Percentiles rank a stretch among this genome's conserved stretches.
These are phyloP conservation scores for Rhipidocladum racemiflorum DNA, from an alignment of 176 grass and related monocot species.

Conservation along the genomic window DNA sequence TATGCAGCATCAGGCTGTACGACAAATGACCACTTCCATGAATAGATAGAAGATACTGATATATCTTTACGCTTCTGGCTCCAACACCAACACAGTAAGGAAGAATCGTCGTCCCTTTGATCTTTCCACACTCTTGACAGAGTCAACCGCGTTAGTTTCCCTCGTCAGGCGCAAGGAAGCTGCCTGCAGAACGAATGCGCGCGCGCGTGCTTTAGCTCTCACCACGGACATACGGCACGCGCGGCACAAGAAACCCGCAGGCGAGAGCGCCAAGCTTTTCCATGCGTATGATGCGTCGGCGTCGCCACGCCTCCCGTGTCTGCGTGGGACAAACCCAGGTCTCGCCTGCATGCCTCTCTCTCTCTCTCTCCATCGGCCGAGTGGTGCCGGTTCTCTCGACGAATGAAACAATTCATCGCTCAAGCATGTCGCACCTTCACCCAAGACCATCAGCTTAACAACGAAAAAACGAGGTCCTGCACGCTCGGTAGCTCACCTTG, in stretches of 20 bases:
- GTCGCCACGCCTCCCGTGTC: neutral
- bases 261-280: neutral
- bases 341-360: too few relatives aligned
- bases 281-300: neutral
- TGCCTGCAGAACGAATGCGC: neutral
- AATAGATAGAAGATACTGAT: neutral
- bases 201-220: neutral
- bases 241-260: conserved; percentile 13
- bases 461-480: neutral
- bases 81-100: neutral
- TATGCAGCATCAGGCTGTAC: neutral
- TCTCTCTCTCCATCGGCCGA: neutral
- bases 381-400: neutral
- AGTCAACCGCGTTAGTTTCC: neutral
- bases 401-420: neutral
- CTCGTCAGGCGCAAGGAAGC: conserved; percentile 22
- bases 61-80: neutral
- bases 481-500: neutral
- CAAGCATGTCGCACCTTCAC: neutral
- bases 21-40: neutral
- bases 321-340: neutral
- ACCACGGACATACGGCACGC: neutral
- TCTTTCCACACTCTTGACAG: conserved; percentile 26
- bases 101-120: neutral
- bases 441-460: neutral